Evolutionary conservation across 768 basidiomycete species (phyloP), one percentile per base, ranked within the genome.

Genomic region (Tylopilus felleus): DNA sequence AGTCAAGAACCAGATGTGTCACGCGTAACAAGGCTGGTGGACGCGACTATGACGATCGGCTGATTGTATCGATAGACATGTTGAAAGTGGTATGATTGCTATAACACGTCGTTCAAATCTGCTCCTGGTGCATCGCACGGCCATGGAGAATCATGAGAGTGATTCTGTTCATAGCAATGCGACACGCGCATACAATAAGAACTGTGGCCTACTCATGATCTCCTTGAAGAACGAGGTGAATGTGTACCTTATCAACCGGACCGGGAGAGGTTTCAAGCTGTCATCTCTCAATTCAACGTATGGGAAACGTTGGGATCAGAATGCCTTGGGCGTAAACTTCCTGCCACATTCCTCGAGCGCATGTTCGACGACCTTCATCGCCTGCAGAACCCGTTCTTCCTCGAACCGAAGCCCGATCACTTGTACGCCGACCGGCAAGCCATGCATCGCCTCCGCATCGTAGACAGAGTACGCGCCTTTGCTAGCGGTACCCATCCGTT

Each of bases 321-420:
- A 69, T 35, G 27, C 53, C 19, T 23, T 60, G 0, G 67, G 67
- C 25, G 45, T 47, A 23, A 69, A 69, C 42, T 60, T 62, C 25
- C 55, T 56, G 2, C 56, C 69, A 31, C 53, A 53, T 28, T 45
- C 60, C 31, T 49, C 59, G n/a, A 70, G 58, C 17, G 67, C 67
- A 2, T 52, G 56, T 41, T 82, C 73, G 45, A 86, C 71, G 7
- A 88, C 74, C 60, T 80, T 80, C 82, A 88, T 87, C 2, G 81
- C 85, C 61, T 83, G 80, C 8, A 89, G 57, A 3, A 86, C 86
- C 62, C 83, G 83, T 69, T 90, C 88, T 68, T 90, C 88, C 64
- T 87, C 83, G 38, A 86, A 74, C 39, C 82, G 72, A 42, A 77
- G 71, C 2, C 85, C 85, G 1, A 81, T 75, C 29, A 89, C 67